A percentile compares a stretch with the other conserved stretches of the same genome.
These are phyloP conservation scores for Bryum argenteum DNA, from an alignment of 225 moss, liverwort and hornwort species.

Conservation along the genomic window DNA sequence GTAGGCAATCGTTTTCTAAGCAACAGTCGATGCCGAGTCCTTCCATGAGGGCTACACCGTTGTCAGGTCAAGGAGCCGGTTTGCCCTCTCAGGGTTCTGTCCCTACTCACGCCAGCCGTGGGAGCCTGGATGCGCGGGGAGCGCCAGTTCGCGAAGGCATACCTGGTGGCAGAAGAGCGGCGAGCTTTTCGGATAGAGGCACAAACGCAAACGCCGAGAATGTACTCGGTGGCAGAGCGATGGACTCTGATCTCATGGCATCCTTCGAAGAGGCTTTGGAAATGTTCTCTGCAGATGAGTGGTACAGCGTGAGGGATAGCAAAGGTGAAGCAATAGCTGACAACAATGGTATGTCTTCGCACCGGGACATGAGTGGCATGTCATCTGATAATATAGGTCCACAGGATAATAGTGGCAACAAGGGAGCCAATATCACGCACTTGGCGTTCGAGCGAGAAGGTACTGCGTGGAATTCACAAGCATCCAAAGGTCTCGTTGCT, in stretches of 20 bases:
- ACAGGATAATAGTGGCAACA: slow-evolving; percentile 38
- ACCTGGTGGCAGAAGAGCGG: slow-evolving; percentile 6
- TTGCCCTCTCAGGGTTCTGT: slow-evolving; percentile 33
- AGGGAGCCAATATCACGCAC: slow-evolving; percentile 23
- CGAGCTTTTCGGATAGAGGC: slow-evolving; percentile 9
- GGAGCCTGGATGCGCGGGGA: slow-evolving; percentile 15
- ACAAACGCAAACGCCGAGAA: slow-evolving; percentile 22
- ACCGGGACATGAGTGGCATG: slow-evolving; percentile 5
- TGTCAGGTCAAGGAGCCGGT: slow-evolving; percentile 29
- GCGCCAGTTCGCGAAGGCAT: slow-evolving; percentile 21
- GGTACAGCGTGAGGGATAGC: slow-evolving; percentile 46
- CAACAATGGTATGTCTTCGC: slow-evolving; percentile 19
- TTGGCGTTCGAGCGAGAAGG: slow-evolving; percentile 3
- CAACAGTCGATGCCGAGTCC: slow-evolving; percentile 53
- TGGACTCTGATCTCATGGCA: slow-evolving; percentile 53
- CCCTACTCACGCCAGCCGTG: slow-evolving; percentile 26
- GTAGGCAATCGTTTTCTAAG: slow-evolving; percentile 35
- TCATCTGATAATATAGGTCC: slow-evolving; percentile 21
- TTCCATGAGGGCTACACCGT: slow-evolving; percentile 23
- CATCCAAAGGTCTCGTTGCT: slow-evolving; percentile 8
- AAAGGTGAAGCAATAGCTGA: slow-evolving; percentile 36
- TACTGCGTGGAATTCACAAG: slow-evolving; percentile 19
- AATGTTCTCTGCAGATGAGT: slow-evolving; percentile 53
- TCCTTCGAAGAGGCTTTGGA: slow-evolving; percentile 67
- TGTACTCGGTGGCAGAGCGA: slow-evolving; percentile 30